These are phyloP conservation scores for Scopulariopsis brevicaulis DNA, from an alignment of 2,329 filamentous ascomycete species.

Conservation along the genomic window DNA sequence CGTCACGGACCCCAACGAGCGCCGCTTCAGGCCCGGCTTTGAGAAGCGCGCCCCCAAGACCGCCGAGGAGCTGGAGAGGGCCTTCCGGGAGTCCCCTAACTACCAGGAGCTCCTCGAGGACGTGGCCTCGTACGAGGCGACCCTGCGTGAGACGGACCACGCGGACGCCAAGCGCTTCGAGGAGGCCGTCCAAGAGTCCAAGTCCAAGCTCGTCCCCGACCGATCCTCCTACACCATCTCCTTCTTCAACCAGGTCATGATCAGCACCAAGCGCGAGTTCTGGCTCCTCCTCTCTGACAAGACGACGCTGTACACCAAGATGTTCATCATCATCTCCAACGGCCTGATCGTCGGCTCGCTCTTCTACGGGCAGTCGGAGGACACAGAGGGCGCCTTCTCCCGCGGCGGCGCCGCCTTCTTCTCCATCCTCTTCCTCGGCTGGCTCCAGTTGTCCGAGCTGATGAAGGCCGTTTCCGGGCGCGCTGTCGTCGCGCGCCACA, in stretches of 20 bases:
- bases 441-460: constrained; percentile 15
- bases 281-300: constrained; percentile 67
- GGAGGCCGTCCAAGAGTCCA: constrained; percentile 42
- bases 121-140: constrained; percentile 14
- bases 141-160: constrained; percentile 20
- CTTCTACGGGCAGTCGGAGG: constrained; percentile 47
- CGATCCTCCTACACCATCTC: constrained; percentile 79
- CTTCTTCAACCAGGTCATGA: constrained; percentile 59
- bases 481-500: constrained; percentile 15
- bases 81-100: constrained; percentile 18
- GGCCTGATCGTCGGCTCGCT: constrained; percentile 52
- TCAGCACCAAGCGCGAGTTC: constrained; percentile 76
- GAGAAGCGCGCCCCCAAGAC: constrained; percentile 21
- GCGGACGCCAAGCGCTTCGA: constrained; percentile 44
- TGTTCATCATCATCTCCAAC: neutral
- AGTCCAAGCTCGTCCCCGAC: constrained; percentile 42
- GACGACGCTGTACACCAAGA: constrained; percentile 47
- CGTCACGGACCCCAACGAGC: constrained; percentile 27
- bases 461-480: constrained; percentile 13
- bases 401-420: constrained; percentile 15
- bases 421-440: constrained; percentile 19
- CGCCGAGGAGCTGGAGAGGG: constrained; percentile 22
- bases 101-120: constrained; percentile 17
- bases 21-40: constrained; percentile 18
- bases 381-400: constrained; percentile 46